Percentiles rank a stretch among this genome's conserved stretches.
These are phyloP conservation scores for Hemisphaericaspora nanyangensis DNA, from an alignment of 805 yeast genomes.

Conservation along the genomic window DNA sequence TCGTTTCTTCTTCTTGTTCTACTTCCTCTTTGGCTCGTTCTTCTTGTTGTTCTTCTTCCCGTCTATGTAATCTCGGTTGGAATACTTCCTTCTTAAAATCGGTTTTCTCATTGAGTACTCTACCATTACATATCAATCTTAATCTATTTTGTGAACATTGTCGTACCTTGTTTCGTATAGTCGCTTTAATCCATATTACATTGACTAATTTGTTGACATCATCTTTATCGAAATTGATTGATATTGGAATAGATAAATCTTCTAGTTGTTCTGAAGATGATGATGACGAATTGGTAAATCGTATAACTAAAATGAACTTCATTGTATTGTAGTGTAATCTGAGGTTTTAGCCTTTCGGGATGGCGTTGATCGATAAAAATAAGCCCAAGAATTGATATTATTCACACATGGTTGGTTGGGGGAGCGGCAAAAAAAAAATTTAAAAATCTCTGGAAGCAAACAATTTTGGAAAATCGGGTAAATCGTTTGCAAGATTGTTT, in stretches of 20 bases:
- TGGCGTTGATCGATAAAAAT: not conserved
- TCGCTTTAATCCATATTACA: slow-evolving; percentile 26
- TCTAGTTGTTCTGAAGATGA: slow-evolving; percentile 14
- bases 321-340: slow-evolving; percentile 12
- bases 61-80: slow-evolving; percentile 23
- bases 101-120: slow-evolving; percentile 55
- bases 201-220: slow-evolving; percentile 29
- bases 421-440: too few relatives aligned
- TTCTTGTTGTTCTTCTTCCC: slow-evolving; percentile 7
- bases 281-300: slow-evolving; percentile 28
- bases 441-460: too few relatives aligned
- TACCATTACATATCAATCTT: slow-evolving; percentile 66
- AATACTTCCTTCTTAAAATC: slow-evolving; percentile 50
- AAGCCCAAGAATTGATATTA: too few relatives aligned
- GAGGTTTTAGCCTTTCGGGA: not conserved
- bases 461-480: too few relatives aligned
- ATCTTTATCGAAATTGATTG: slow-evolving; percentile 24
- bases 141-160: slow-evolving; percentile 44
- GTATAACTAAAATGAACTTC: slow-evolving; percentile 22
- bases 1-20: slow-evolving; percentile 4
- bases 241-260: slow-evolving; percentile 28
- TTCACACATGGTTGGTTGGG: too few relatives aligned
- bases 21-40: slow-evolving; percentile 8
- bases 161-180: slow-evolving; percentile 23
- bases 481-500: too few relatives aligned